Percentiles rank a stretch among this genome's conserved stretches.
Evolutionary conservation across 306 rosid species (phyloP).

Genomic region (Lagenaria siceraria): DNA sequence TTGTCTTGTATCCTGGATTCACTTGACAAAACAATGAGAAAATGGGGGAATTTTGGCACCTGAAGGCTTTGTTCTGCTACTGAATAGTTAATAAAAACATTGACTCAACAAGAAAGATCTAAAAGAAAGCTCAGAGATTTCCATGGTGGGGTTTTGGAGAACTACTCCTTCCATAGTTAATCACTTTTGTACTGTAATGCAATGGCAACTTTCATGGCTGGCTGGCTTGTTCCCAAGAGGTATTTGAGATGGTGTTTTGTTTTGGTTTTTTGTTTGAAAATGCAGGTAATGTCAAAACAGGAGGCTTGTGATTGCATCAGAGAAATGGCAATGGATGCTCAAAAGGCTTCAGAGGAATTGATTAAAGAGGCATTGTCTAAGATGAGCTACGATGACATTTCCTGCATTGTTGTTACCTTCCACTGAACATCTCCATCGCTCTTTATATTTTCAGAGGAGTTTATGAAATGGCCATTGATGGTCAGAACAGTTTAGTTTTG

Average conservation of each 20-base stretch:
- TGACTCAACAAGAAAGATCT: neutral
- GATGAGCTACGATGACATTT: constrained; percentile 45
- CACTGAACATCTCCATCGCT: constrained; percentile 4
- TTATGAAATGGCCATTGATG: neutral
- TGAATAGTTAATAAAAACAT: neutral
- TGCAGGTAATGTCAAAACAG: constrained; percentile 56
- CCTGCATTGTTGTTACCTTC: constrained; percentile 49
- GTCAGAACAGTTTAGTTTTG: neutral
- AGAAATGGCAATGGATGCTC: constrained; percentile 26
- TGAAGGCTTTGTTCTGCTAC: neutral
- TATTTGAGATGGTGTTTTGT: neutral
- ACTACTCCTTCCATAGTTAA: neutral
- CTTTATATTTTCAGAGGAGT: neutral
- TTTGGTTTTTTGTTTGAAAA: neutral
- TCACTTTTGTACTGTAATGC: neutral
- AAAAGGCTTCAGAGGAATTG: constrained; percentile 33
- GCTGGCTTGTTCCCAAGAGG: neutral
- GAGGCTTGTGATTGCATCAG: constrained; percentile 42
- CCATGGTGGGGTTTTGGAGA: neutral
- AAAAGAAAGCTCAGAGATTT: neutral
- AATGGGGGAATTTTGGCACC: neutral
- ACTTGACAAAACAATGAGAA: neutral
- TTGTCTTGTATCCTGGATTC: neutral
- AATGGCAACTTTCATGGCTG: neutral
- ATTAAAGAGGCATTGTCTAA: constrained; percentile 23